Evolutionary conservation across 106 monocot genomes (phyloP).

Genomic region (Vanilla planifolia): DNA sequence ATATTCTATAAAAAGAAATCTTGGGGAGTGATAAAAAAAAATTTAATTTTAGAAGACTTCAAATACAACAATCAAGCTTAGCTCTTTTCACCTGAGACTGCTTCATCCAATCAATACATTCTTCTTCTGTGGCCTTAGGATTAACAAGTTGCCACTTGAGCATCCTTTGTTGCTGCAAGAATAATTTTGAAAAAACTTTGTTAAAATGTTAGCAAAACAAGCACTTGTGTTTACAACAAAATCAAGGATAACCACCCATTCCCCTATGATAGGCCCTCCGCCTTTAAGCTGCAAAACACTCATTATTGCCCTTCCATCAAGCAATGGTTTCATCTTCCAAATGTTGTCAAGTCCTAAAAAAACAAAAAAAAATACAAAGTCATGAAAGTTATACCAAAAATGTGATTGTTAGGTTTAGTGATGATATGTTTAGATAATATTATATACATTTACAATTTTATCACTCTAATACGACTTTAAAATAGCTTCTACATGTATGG

Average conservation of each 20-base stretch:
- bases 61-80: constrained; percentile 37
- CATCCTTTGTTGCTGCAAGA: constrained; percentile 64
- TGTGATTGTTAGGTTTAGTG: no score
- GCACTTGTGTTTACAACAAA: no score
- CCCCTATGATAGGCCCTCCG: constrained; percentile 59
- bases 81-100: constrained; percentile 58
- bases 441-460: no score
- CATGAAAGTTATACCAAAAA: no score
- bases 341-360: constrained; percentile 70
- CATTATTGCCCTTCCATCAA: constrained; percentile 88
- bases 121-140: constrained; percentile 58
- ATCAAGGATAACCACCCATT: constrained; percentile 81
- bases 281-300: constrained; percentile 54
- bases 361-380: background rate
- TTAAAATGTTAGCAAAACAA: background rate
- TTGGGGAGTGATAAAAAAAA: no score
- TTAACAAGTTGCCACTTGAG: constrained; percentile 91
- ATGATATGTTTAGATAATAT: no score
- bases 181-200: background rate
- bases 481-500: no score
- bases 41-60: no score
- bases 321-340: constrained; percentile 80
- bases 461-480: no score
- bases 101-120: constrained; percentile 74
- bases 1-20: no score